Conservation (phyloP, 768 basidiomycete species). For the Phaffia australis region DNA sequence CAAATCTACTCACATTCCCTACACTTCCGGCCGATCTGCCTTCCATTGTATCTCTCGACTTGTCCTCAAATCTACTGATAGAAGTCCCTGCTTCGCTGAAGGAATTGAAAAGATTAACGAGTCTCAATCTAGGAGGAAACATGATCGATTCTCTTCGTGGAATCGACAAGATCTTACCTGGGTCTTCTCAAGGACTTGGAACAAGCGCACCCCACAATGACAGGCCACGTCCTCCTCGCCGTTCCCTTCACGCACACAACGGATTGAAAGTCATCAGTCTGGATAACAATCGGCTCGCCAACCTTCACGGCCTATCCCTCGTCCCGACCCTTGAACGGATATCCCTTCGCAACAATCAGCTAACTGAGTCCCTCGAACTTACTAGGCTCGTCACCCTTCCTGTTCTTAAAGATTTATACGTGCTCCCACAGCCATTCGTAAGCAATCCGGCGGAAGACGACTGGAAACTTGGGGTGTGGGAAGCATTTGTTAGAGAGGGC, state of each 20-base stretch:
- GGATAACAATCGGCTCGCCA: conserved; percentile 22
- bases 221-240: conserved; percentile 10
- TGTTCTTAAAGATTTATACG: conserved; percentile 15
- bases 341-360: conserved; percentile 17
- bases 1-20: conserved; percentile 72
- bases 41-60: conserved; percentile 78
- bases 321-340: conserved; percentile 15
- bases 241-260: not conserved
- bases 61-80: conserved; percentile 96
- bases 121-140: conserved; percentile 25
- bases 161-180: conserved; percentile 14
- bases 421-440: conserved; percentile 54
- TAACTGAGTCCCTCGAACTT: conserved; percentile 21
- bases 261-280: conserved; percentile 23
- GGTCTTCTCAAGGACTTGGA: not conserved
- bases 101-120: conserved; percentile 42
- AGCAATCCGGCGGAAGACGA: conserved; percentile 50
- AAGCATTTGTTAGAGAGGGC: conserved; percentile 74
- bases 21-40: conserved; percentile 46
- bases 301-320: conserved; percentile 17
- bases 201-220: not conserved
- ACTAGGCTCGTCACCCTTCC: conserved; percentile 17
- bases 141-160: conserved; percentile 25
- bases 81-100: conserved; percentile 81
- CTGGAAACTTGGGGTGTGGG: conserved; percentile 68